phyloP scores from a whole-genome alignment of 495 filamentous ascomycete species.

The Xylaria cubensis region DNA sequence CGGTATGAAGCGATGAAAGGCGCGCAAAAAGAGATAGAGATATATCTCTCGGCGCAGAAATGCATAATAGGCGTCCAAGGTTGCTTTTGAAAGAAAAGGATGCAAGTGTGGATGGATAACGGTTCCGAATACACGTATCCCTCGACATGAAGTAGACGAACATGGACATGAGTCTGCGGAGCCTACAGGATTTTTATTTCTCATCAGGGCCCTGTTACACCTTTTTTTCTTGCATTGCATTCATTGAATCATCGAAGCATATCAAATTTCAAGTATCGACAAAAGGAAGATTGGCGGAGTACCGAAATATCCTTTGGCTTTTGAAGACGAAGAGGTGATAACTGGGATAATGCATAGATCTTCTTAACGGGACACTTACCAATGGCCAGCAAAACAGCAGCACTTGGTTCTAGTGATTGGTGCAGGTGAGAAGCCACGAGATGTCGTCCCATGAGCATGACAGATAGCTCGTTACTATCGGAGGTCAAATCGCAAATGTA shows the following conservation, averaged over 20 bases:
- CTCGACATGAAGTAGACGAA: background rate
- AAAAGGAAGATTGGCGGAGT: background rate
- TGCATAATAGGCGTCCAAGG: conserved; percentile 33
- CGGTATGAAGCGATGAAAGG: background rate
- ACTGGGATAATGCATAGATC: background rate
- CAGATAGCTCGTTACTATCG: background rate
- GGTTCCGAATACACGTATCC: background rate
- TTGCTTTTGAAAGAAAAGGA: background rate
- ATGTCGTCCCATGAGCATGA: background rate
- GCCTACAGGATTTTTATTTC: background rate
- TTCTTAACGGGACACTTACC: background rate
- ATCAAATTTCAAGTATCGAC: background rate
- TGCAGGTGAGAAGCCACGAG: background rate
- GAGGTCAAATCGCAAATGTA: background rate
- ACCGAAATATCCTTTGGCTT: background rate
- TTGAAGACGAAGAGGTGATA: background rate
- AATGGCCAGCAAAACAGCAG: background rate
- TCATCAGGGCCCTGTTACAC: too few species aligned
- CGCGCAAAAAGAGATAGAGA: background rate
- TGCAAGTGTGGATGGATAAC: background rate
- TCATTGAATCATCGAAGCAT: background rate
- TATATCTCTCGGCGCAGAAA: background rate
- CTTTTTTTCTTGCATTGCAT: background rate
- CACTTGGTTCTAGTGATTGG: background rate
- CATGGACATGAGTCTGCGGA: background rate